These are phyloP conservation scores for Sporothrix sp. DNA, from an alignment of 2,329 filamentous ascomycete species.

Conservation along the genomic window DNA sequence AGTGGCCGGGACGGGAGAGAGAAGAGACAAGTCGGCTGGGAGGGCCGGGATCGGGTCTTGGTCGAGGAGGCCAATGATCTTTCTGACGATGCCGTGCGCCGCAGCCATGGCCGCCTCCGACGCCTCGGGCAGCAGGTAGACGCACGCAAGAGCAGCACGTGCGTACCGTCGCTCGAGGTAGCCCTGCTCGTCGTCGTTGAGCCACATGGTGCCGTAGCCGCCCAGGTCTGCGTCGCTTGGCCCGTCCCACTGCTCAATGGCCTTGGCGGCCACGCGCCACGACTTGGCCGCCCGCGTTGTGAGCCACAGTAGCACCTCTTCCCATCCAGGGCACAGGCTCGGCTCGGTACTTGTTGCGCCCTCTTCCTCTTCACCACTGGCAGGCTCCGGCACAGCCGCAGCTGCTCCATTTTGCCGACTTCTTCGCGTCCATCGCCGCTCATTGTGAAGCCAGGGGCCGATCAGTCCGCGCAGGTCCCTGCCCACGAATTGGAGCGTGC, in stretches of 20 bases:
- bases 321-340: constrained; percentile 51
- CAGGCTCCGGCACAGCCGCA: constrained; percentile 18
- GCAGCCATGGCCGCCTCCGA: constrained; percentile 48
- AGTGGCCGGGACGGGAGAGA: constrained; percentile 31
- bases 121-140: constrained; percentile 55
- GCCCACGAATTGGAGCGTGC: constrained; percentile 35
- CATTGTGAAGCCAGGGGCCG: constrained; percentile 63
- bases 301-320: constrained; percentile 60
- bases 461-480: constrained; percentile 59
- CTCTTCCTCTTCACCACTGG: constrained; percentile 19
- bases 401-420: constrained; percentile 13
- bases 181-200: constrained; percentile 50
- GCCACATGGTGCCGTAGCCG: constrained; percentile 44
- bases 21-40: constrained; percentile 35
- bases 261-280: constrained; percentile 53
- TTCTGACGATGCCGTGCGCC: constrained; percentile 50
- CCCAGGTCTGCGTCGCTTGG: constrained; percentile 61
- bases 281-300: constrained; percentile 44
- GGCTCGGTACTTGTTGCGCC: background rate
- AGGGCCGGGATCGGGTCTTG: constrained; percentile 47
- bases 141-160: constrained; percentile 55
- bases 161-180: constrained; percentile 56
- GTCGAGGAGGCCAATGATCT: constrained; percentile 50
- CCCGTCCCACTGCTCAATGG: constrained; percentile 63
- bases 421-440: constrained; percentile 44